Conservation (phyloP, 1,284 basidiomycete species). For the Naganishia liquefaciens region DNA sequence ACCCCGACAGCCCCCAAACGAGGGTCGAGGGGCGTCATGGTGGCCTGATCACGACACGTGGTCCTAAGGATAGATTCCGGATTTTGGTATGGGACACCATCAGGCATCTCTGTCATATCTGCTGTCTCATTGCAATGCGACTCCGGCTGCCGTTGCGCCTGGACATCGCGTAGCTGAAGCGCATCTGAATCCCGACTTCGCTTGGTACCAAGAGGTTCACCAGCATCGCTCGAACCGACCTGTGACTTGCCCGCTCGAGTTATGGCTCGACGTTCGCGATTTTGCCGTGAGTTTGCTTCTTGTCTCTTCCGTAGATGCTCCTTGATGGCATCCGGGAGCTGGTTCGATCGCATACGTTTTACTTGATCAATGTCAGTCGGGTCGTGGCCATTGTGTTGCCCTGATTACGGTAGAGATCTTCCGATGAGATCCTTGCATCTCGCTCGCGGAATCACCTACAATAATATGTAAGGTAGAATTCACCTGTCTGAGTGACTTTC, state of each 20-base stretch:
- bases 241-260: neutral
- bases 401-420: neutral
- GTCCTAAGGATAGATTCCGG: too few species aligned
- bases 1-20: too few species aligned
- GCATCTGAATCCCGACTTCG: neutral
- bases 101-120: too few species aligned
- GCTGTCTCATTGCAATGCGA: too few species aligned
- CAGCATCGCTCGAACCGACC: neutral
- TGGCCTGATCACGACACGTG: too few species aligned
- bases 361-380: constrained; percentile 18
- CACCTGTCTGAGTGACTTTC: constrained; percentile 7
- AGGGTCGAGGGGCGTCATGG: too few species aligned
- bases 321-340: constrained; percentile 21
- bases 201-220: neutral
- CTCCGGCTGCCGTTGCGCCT: too few species aligned
- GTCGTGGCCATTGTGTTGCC: constrained; percentile 25
- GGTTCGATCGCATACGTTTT: constrained; percentile 24
- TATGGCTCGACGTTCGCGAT: neutral
- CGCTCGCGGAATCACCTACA: neutral
- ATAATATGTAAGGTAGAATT: constrained; percentile 4
- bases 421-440: neutral
- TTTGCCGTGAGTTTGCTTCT: neutral
- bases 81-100: too few species aligned
- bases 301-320: neutral
- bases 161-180: too few species aligned